These are phyloP conservation scores for Lepidopterella palustris DNA, from an alignment of 495 filamentous ascomycete species.

Conservation along the genomic window DNA sequence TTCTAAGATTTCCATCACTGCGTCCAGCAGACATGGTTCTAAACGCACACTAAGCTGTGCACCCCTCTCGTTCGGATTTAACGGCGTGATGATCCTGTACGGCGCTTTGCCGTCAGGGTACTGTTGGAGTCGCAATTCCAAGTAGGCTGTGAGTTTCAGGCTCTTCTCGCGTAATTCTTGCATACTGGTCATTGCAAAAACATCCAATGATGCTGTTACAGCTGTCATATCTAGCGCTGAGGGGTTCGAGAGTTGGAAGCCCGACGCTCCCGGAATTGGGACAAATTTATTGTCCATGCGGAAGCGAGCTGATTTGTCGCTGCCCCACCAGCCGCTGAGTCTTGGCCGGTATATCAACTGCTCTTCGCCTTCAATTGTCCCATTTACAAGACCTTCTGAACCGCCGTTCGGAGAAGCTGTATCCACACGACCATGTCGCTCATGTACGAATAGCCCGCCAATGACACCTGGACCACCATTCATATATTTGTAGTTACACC, in stretches of 20 bases:
- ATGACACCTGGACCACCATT: slow-evolving; percentile 87
- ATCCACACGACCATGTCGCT: slow-evolving; percentile 55
- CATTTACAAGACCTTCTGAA: not conserved
- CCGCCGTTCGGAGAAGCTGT: slow-evolving; percentile 31
- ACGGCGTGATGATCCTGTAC: slow-evolving; percentile 78
- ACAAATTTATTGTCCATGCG: slow-evolving; percentile 70
- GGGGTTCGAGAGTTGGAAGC: slow-evolving; percentile 66
- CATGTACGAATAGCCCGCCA: slow-evolving; percentile 82
- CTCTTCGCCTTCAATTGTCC: slow-evolving; percentile 4
- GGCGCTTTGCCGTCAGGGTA: slow-evolving; percentile 37
- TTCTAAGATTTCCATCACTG: slow-evolving; percentile 62
- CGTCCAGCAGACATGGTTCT: slow-evolving; percentile 57
- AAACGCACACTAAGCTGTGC: slow-evolving; percentile 81
- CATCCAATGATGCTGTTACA: slow-evolving; percentile 66
- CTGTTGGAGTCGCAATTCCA: slow-evolving; percentile 58
- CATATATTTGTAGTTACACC: slow-evolving; percentile 97
- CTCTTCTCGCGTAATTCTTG: slow-evolving; percentile 65
- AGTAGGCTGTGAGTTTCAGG: slow-evolving; percentile 66
- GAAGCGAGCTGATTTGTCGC: slow-evolving; percentile 69
- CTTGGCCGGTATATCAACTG: slow-evolving; percentile 47
- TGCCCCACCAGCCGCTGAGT: slow-evolving; percentile 87
- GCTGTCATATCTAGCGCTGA: slow-evolving; percentile 60
- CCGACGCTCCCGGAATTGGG: slow-evolving; percentile 62
- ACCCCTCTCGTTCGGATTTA: slow-evolving; percentile 62
- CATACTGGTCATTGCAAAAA: slow-evolving; percentile 73